Evolutionary conservation across 768 basidiomycete genomes (phyloP).

Genomic region (Mycena venus): DNA sequence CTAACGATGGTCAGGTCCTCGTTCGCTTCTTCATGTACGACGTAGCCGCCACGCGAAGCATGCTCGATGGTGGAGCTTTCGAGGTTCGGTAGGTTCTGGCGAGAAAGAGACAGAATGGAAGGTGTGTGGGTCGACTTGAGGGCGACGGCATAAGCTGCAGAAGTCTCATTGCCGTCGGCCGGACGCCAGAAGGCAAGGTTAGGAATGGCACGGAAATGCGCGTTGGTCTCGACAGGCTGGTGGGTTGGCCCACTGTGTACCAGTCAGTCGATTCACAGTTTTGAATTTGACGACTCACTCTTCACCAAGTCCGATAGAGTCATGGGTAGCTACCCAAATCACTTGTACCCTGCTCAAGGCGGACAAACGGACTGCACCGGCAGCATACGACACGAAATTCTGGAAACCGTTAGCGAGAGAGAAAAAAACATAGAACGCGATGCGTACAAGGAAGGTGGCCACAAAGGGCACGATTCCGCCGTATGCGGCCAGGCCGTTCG

Average conservation of each 20-base stretch:
- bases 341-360: constrained; percentile 92
- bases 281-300: constrained; percentile 54
- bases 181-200: constrained; percentile 95
- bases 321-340: constrained; percentile 97
- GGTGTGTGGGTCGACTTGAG: constrained; percentile 83
- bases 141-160: constrained; percentile 88
- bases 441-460: constrained; percentile 88
- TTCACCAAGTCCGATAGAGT: constrained; percentile 93
- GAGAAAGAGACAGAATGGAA: constrained; percentile 85
- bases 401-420: constrained; percentile 42
- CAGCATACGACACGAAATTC: constrained; percentile 96
- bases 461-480: constrained; percentile 92
- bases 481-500: constrained; percentile 91
- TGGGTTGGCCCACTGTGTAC: constrained; percentile 82
- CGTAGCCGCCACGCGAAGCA: constrained; percentile 89
- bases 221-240: constrained; percentile 92
- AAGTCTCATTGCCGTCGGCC: constrained; percentile 97
- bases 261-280: constrained; percentile 1
- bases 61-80: constrained; percentile 89
- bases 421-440: background rate
- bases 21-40: constrained; percentile 81
- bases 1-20: constrained; percentile 93
- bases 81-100: constrained; percentile 94
- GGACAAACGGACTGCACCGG: constrained; percentile 92
- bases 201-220: constrained; percentile 89